Base-by-base conservation (phyloP, 768 basidiomycete genomes). In the Agaricus subrufescens region DNA sequence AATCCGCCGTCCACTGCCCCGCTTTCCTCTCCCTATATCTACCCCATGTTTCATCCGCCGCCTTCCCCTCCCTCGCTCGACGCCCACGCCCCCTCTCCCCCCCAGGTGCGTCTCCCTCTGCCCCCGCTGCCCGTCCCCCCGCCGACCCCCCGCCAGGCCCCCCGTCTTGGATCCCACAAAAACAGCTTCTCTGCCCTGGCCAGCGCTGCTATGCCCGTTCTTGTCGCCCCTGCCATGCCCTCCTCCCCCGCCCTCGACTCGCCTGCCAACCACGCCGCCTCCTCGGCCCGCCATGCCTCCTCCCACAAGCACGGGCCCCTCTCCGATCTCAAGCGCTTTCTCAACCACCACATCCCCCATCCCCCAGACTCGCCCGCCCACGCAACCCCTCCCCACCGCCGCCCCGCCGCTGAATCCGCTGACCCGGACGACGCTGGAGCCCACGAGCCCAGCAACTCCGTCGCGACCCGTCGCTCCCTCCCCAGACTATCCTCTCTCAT, bases 311-410 rank as follows among this genome's bases (percentile, higher is more conserved):
- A 79, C 58, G 88, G 92, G 0, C 89, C 93, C 2, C 80, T 98
- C 50, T 85, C 90, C 72, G 95, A 98, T 70, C 85, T 98, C 65
- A 93, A 93, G 68, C 89, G 94, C 29, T 97, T 98, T 75, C 82
- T 99, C 60, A 91, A 96, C 73, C 84, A 91, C 72, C 93, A 96
- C 73, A 85, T 96, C 48, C 84, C 84, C 57, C 85, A 89, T 63
- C 66, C 71, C 39, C 71, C 71, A 59, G 72, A 51, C n/a, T 47
- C 63, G 61, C 63, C 57, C 46, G 43, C 54, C 30, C 29, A 62
- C 30, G 48, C 60, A 34, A 47, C 62, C 43, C 54, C 60, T 15
- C 57, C 63, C 2, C 57, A 57, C 10, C 60, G 60, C 30, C 59
- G 48, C 43, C 67, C 55, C 34, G 63, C 60, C 53, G 66, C 29